Evolutionary conservation across 305 asterid species (phyloP).

Genomic region (Withania somnifera): DNA sequence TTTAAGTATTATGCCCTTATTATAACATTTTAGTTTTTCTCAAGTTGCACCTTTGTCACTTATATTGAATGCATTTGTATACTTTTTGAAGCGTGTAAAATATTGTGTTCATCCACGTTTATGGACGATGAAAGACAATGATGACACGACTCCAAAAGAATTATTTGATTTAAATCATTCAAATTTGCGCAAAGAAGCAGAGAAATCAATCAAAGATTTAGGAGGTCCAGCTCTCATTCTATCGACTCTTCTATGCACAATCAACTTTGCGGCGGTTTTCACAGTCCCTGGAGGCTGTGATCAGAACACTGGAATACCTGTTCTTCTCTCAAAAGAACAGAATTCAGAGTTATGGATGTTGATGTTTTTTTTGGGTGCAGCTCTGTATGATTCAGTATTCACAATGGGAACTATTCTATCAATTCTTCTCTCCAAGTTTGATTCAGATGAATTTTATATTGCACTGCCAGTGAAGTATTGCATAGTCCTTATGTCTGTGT

Average conservation of each 20-base stretch:
- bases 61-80: not conserved
- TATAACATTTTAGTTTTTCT: no score
- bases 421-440: not conserved
- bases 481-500: not conserved
- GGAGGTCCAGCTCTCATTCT: not conserved
- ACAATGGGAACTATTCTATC: not conserved
- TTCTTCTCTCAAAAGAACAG: not conserved
- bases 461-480: not conserved
- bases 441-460: not conserved
- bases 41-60: no score
- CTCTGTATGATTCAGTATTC: not conserved
- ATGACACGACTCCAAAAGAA: not conserved
- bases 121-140: not conserved
- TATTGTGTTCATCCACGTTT: not conserved
- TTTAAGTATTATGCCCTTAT: no score
- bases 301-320: not conserved
- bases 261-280: not conserved
- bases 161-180: not conserved
- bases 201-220: not conserved
- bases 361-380: not conserved
- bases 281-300: constrained; percentile 6
- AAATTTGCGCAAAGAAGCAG: not conserved
- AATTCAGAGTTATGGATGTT: not conserved
- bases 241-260: constrained; percentile 2
- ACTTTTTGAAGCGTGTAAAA: constrained; percentile 5